Conservation (phyloP, 2,329 filamentous ascomycete genomes). For the Monosporascus sp. region DNA sequence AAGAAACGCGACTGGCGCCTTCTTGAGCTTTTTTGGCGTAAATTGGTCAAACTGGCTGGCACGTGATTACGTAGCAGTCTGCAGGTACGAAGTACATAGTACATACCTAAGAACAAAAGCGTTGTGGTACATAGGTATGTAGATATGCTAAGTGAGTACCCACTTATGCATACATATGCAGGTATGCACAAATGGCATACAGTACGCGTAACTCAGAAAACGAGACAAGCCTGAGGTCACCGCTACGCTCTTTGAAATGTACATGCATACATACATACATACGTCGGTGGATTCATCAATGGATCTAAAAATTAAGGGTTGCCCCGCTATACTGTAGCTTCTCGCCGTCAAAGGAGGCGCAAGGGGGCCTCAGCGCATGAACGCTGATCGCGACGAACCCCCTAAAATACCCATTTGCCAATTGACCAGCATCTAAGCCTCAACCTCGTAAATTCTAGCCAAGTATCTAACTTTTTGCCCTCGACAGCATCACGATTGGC, state of each 20-base stretch:
- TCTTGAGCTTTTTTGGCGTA: constrained; percentile 9
- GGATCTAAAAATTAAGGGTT: neutral
- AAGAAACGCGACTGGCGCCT: constrained; percentile 9
- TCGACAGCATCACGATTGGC: too few species aligned
- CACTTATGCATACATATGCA: neutral
- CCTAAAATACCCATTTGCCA: too few species aligned
- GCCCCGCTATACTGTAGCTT: too few species aligned
- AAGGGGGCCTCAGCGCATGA: too few species aligned
- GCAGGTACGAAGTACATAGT: neutral
- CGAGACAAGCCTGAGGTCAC: neutral
- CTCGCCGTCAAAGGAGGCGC: too few species aligned
- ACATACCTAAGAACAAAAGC: too few species aligned
- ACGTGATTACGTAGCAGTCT: constrained; percentile 7
- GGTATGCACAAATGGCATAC: neutral
- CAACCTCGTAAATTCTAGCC: too few species aligned
- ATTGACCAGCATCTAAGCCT: too few species aligned
- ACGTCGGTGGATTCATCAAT: neutral
- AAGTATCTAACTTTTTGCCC: too few species aligned
- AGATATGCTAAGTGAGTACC: too few species aligned
- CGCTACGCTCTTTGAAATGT: neutral
- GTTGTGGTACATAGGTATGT: too few species aligned
- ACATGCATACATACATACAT: neutral
- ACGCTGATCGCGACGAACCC: too few species aligned
- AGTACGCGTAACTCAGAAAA: neutral
- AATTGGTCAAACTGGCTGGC: constrained; percentile 3